phyloP scores from a whole-genome alignment of 331 rosid genomes.

The Malus hybrid region DNA sequence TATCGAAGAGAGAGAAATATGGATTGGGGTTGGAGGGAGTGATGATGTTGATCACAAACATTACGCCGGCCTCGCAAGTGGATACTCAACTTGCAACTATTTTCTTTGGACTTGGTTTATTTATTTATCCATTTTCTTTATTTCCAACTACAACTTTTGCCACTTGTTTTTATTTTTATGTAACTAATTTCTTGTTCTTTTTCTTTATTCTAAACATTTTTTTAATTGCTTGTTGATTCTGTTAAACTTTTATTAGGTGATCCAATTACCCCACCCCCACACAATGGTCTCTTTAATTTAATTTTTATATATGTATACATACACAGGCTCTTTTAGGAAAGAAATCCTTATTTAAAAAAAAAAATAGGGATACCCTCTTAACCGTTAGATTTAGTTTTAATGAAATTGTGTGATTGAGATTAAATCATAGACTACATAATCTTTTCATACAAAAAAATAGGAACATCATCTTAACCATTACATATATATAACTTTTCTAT shows the following conservation, averaged over 20 bases:
- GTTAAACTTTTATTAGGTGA: not conserved
- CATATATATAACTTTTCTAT: no score
- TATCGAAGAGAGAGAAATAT: slow-evolving; percentile 5
- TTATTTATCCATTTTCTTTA: slow-evolving; percentile 13
- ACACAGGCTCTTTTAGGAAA: no score
- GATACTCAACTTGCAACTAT: slow-evolving; percentile 72
- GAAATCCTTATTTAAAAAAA: no score
- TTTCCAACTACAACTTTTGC: slow-evolving; percentile 36
- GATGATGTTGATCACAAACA: slow-evolving; percentile 23
- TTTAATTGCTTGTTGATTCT: not conserved
- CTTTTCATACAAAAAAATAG: no score
- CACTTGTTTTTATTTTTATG: slow-evolving; percentile 5
- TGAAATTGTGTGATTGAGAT: no score
- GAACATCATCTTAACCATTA: no score
- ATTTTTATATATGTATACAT: no score
- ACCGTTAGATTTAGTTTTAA: no score
- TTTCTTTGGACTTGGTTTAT: slow-evolving; percentile 44
- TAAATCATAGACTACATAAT: no score
- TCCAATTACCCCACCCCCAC: not conserved
- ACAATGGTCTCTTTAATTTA: not conserved
- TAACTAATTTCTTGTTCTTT: not conserved
- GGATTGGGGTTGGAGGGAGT: not conserved
- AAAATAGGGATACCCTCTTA: no score
- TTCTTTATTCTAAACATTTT: not conserved
- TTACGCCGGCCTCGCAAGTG: slow-evolving; percentile 88